Conservation (phyloP, 2,329 filamentous ascomycete genomes). For the Phialocephala subalpina region DNA sequence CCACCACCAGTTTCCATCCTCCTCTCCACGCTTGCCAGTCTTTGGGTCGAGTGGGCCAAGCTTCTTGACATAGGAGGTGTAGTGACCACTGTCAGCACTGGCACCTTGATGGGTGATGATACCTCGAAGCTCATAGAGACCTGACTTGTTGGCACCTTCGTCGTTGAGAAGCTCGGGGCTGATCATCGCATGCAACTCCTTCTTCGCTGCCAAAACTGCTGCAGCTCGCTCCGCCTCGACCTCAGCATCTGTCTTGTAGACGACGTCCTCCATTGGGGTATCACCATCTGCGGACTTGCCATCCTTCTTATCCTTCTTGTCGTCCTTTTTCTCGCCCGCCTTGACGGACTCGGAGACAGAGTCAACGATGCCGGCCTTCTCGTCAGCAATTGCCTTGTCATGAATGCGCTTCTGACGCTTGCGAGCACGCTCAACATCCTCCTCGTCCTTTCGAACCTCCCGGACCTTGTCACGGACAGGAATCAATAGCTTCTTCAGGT, state of each 20-base stretch:
- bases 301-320: slow-evolving; percentile 46
- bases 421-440: slow-evolving; percentile 88
- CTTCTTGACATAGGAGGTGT: slow-evolving; percentile 98
- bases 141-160: slow-evolving; percentile 88
- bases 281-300: slow-evolving; percentile 67
- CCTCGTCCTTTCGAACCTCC: slow-evolving; percentile 92
- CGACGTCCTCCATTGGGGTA: slow-evolving; percentile 66
- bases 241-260: slow-evolving; percentile 92
- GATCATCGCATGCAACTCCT: slow-evolving; percentile 83
- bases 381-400: slow-evolving; percentile 57
- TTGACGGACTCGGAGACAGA: slow-evolving; percentile 50
- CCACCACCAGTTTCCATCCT: slow-evolving; percentile 99
- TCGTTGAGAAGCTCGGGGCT: slow-evolving; percentile 78
- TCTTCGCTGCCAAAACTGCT: slow-evolving; percentile 81
- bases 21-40: slow-evolving; percentile 79
- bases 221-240: slow-evolving; percentile 85
- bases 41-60: slow-evolving; percentile 73
- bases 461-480: slow-evolving; percentile 97
- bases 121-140: slow-evolving; percentile 91
- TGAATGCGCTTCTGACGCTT: slow-evolving; percentile 84
- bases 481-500: slow-evolving; percentile 81
- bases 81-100: slow-evolving; percentile 96
- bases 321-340: slow-evolving; percentile 56
- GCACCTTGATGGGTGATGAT: slow-evolving; percentile 97
- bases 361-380: slow-evolving; percentile 56